Evolutionary conservation across 2,329 filamentous ascomycete species (phyloP), one percentile per base, ranked within the genome.

Genomic region (Ophiostoma triangulosporum): DNA sequence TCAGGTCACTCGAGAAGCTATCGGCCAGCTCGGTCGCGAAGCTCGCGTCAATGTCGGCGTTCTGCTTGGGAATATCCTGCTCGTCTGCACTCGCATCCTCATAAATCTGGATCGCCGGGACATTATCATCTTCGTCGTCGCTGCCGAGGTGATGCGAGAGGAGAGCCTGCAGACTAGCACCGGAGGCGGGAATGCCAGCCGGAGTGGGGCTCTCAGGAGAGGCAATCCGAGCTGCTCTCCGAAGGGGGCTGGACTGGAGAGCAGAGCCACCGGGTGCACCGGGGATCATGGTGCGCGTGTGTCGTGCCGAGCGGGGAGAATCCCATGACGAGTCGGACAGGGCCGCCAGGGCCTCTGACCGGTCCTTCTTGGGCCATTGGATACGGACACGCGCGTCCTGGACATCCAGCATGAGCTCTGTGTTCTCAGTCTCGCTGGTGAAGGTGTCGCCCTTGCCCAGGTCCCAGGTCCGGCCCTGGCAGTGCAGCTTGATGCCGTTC

Each of bases 401-500:
- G 40, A 97, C 89, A 66, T 97, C 90, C 58, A 98, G 73, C 81
- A 98, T 94, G 66, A 98, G 89, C 63, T 95, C 89, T 17, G 83
- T 83, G 60, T 83, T 81, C 64, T 90, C 87, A 29, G 89, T 90
- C 69, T 95, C 88, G 55, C 89, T 95, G 48, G 83, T 85, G 68
- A 96, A 97, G 50, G 81, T 86, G 65, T 95, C 89, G 17, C 86
- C 88, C 71, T 95, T 96, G 59, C 74, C 76, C 62, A 98, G 70
- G 60, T 95, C 88, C 74, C 87, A 91, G 3, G 88, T 85, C 60
- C 84, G 82, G 54, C 88, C 88, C 68, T 91, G 85, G 72, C 88
- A 96, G 70, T 95, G 89, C 60, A 98, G 71, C 71, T 88, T 95
- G 60, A 93, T 75, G 15, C 93, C 93, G 67, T 98, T 98, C 91